Percentiles rank a stretch among this genome's conserved stretches.
Conservation (phyloP, 768 basidiomycete species). For the Podaxis pistillaris region DNA sequence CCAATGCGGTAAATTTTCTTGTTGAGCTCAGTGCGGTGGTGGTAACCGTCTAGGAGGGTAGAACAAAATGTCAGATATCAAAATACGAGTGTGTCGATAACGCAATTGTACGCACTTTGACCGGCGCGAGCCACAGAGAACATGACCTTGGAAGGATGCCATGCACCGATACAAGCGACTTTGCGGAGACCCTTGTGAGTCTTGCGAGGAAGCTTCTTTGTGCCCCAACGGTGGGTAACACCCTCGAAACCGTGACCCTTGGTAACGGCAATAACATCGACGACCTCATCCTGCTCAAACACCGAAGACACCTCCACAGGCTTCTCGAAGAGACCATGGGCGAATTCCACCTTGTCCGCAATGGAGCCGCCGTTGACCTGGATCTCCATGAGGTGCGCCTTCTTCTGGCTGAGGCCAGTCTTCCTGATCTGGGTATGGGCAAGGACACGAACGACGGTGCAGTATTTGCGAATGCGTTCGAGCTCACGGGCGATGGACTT, state of each 20-base stretch:
- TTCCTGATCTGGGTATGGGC: slow-evolving; percentile 99
- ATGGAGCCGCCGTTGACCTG: slow-evolving; percentile 97
- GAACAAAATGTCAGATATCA: slow-evolving; percentile 8
- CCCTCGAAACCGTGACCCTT: slow-evolving; percentile 99
- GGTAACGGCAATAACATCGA: slow-evolving; percentile 97
- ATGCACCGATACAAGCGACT: slow-evolving; percentile 98
- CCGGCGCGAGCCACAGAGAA: slow-evolving; percentile 99
- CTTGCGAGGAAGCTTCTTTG: slow-evolving; percentile 97
- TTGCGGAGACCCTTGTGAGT: slow-evolving; percentile 99
- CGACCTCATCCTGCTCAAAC: slow-evolving; percentile 96
- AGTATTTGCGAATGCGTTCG: slow-evolving; percentile 99
- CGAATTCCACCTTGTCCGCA: slow-evolving; percentile 96
- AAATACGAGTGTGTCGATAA: neutral
- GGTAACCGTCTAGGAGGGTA: slow-evolving; percentile 74
- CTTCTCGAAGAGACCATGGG: slow-evolving; percentile 95
- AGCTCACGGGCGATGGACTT: slow-evolving; percentile 93
- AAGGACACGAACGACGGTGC: slow-evolving; percentile 98
- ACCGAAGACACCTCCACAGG: slow-evolving; percentile 79
- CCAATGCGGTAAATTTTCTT: slow-evolving; percentile 99
- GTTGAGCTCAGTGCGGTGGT: slow-evolving; percentile 97
- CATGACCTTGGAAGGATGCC: slow-evolving; percentile 99
- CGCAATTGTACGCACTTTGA: slow-evolving; percentile 74
- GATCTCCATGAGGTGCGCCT: slow-evolving; percentile 99
- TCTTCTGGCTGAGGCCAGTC: slow-evolving; percentile 98
- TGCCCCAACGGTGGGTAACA: slow-evolving; percentile 99